These are phyloP conservation scores for Gloeophyllum trabeum DNA, from an alignment of 768 basidiomycete species.

Conservation along the genomic window DNA sequence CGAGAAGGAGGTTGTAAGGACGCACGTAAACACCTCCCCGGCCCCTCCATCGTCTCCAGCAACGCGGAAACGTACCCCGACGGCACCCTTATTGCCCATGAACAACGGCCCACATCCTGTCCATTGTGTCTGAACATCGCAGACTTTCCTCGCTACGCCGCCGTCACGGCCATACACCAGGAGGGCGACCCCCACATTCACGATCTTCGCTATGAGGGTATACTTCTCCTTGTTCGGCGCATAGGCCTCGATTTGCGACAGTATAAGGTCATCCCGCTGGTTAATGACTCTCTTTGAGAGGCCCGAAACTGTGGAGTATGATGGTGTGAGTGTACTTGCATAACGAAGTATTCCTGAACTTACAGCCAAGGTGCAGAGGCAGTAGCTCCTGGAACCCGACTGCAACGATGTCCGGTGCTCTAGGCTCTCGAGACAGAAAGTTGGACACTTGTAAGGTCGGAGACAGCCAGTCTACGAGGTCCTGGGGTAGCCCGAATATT, in stretches of 20 bases:
- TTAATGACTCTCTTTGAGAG: conserved; percentile 60
- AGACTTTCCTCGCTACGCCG: conserved; percentile 43
- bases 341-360: conserved; percentile 26
- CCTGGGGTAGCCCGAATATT: conserved; percentile 59
- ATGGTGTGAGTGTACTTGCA: not conserved
- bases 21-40: conserved; percentile 82
- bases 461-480: conserved; percentile 86
- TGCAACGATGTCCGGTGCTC: conserved; percentile 78
- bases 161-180: conserved; percentile 80
- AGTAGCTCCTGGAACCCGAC: conserved; percentile 92
- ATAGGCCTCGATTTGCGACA: conserved; percentile 60
- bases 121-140: conserved; percentile 65
- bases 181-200: conserved; percentile 81
- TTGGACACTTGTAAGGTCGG: conserved; percentile 71
- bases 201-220: conserved; percentile 64
- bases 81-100: conserved; percentile 95
- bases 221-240: conserved; percentile 67
- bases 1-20: conserved; percentile 8
- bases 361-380: conserved; percentile 80
- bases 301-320: conserved; percentile 54
- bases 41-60: conserved; percentile 35
- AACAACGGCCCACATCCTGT: conserved; percentile 60
- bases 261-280: conserved; percentile 59
- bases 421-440: conserved; percentile 51
- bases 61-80: conserved; percentile 76